Base-by-base conservation (phyloP, 768 basidiomycete species). In the Lentinula boryana region DNA sequence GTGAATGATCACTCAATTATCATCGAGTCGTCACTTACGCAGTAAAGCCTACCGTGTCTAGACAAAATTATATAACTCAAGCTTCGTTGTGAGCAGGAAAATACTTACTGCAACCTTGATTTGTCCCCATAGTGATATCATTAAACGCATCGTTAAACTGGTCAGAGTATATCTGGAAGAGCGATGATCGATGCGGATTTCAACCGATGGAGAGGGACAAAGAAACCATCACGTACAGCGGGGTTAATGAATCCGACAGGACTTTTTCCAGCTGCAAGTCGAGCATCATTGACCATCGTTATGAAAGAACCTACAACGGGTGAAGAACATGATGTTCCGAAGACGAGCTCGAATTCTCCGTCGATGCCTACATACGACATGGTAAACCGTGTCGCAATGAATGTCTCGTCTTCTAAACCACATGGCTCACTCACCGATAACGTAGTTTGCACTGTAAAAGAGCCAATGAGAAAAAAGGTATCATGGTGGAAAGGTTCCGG, bases 161-260 rank as follows among this genome's bases (percentile, higher is more conserved):
- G 0, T 65, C 52, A 1, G 74, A 75, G 63, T 79, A 78, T 9
- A 78, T 76, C 76, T 74, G 41, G 2, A 43, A 18, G 32, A 35
- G 8, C 10, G 50, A 2, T 3, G 27, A 23, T 27, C 10, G 2
- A 31, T 2, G n/a, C 36, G 41, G 41, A 13, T 16, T 16, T 43
- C 2, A 23, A 23, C 23, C n/a, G 12, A 16, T 52, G 13, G 12
- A 48, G 18, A 43, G 16, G 10, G 38, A 4, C 32, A 10, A 12
- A 43, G 32, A 2, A 21, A 27, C 21, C 15, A 18, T 35, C 18
- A 61, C 75, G 1, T 54, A 80, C 78, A n/a, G 68, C 60, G 41
- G 80, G 80, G 56, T 82, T 82, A 32, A 82, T 73, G 64, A 80
- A 82, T 3, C 80, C 83, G 33, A 84, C 73, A 0, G 82, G 68